Percentiles rank a stretch among this genome's conserved stretches.
These are phyloP conservation scores for Rhodamnia argentea DNA, from an alignment of 345 rosid species.

Conservation along the genomic window DNA sequence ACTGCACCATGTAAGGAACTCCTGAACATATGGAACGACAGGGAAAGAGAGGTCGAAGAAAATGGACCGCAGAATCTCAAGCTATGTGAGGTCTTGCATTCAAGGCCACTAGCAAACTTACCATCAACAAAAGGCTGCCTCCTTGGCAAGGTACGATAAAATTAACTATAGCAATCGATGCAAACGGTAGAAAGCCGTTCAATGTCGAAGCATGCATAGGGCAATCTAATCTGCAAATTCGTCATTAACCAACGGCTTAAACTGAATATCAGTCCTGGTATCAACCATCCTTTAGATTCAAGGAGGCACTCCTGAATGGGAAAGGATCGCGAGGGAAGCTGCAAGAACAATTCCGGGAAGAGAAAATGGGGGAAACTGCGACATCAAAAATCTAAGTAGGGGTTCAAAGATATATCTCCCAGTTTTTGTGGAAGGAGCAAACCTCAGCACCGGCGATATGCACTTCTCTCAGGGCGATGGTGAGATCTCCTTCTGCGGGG, in stretches of 20 bases:
- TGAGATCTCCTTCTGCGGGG: slow-evolving; percentile 89
- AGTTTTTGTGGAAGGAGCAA: slow-evolving; percentile 85
- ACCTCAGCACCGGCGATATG: slow-evolving; percentile 89
- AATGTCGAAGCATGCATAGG: neutral
- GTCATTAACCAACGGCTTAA: neutral
- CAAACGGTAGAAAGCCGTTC: neutral
- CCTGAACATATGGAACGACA: slow-evolving; percentile 63
- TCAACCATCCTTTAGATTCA: slow-evolving; percentile 29
- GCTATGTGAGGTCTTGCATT: slow-evolving; percentile 77
- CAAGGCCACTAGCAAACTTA: slow-evolving; percentile 66
- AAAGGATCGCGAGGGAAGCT: slow-evolving; percentile 59
- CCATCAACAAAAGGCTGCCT: slow-evolving; percentile 68
- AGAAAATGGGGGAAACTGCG: slow-evolving; percentile 97
- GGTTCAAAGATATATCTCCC: slow-evolving; percentile 85
- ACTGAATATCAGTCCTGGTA: neutral
- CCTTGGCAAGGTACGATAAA: slow-evolving; percentile 43
- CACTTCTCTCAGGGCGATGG: slow-evolving; percentile 98
- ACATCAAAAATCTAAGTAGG: slow-evolving; percentile 79
- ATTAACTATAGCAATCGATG: neutral
- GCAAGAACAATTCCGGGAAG: slow-evolving; percentile 89
- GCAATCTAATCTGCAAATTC: neutral
- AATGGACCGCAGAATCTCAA: slow-evolving; percentile 32
- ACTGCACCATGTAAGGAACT: slow-evolving; percentile 87
- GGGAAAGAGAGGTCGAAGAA: slow-evolving; percentile 69
- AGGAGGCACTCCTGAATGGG: slow-evolving; percentile 66